Evolutionary conservation across 345 rosid species (phyloP), one percentile per base, ranked within the genome.

Genomic region (Gossypium arboreum): DNA sequence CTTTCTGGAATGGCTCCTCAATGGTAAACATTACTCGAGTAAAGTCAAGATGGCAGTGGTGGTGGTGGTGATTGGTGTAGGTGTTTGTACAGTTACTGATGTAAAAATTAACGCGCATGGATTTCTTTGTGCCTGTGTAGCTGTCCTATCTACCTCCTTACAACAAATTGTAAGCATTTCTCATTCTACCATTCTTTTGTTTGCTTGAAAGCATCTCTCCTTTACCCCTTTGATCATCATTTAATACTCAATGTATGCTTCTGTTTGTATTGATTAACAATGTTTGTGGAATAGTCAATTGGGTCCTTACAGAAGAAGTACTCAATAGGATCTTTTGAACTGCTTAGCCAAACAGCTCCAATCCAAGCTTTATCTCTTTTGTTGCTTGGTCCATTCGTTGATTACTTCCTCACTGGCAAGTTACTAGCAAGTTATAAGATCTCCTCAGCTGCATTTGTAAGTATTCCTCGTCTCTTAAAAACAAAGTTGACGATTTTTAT

Each of bases 271-370:
- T 60, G 25, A 17, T 65, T 9, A 65, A 65, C 51, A 2, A 48
- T 76, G 10, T 29, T 74, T 63, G 16, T 51, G 50, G 63, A 57
- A 75, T 81, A 83, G 85, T 52, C 83, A 44, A 83, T 83, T 29
- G 85, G 85, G 1, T 80, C 85, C 64, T 69, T 83, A 57, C 85
- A 83, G 78, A 83, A 80, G 81, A 83, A 80, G 72, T 83, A 80
- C 75, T 80, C 81, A 0, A 72, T 83, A 66, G 85, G 85, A 76
- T 83, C 85, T 67, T 83, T 83, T 62, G 85, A 83, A 41, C 73
- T 83, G 71, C 75, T 83, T 25, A 83, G 85, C 43, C 81, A 83
- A 74, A 83, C 85, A 60, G 85, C 83, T 72, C 85, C 85, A 48
- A 83, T 83, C 27, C 85, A 83, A 83, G 85, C 85, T 9, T 0